Evolutionary conservation across 306 rosid genomes (phyloP).

Genomic region (Argentina anserina): DNA sequence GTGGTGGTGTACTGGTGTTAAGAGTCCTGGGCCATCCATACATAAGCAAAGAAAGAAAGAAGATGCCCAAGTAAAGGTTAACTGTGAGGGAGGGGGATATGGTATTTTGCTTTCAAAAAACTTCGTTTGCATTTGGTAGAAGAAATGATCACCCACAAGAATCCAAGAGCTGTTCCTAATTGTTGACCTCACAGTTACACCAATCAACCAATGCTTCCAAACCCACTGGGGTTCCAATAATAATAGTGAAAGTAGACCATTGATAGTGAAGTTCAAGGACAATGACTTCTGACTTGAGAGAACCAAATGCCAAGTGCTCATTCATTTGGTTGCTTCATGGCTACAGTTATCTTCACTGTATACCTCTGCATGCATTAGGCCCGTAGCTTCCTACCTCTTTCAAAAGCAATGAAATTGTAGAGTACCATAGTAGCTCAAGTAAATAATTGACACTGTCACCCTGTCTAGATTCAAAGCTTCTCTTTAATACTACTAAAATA

Average conservation of each 20-base stretch:
- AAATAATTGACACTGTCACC: background rate
- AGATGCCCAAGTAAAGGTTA: background rate
- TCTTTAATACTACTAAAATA: too few species aligned
- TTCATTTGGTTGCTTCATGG: slow-evolving; percentile 8
- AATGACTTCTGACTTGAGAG: slow-evolving; percentile 23
- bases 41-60: background rate
- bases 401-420: background rate
- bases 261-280: slow-evolving; percentile 21
- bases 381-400: background rate
- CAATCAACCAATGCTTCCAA: slow-evolving; percentile 37
- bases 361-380: background rate
- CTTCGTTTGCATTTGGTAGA: background rate
- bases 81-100: background rate
- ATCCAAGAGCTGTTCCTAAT: slow-evolving; percentile 22
- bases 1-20: too few species aligned
- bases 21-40: slow-evolving; percentile 14
- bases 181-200: slow-evolving; percentile 32
- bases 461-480: background rate
- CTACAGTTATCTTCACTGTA: background rate
- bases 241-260: slow-evolving; percentile 22
- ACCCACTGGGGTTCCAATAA: slow-evolving; percentile 29
- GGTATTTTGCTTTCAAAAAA: background rate
- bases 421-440: background rate
- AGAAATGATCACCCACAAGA: slow-evolving; percentile 9
- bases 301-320: slow-evolving; percentile 16